These are phyloP conservation scores for Pachyrhizus erosus DNA, from an alignment of 306 rosid species.

Conservation along the genomic window DNA sequence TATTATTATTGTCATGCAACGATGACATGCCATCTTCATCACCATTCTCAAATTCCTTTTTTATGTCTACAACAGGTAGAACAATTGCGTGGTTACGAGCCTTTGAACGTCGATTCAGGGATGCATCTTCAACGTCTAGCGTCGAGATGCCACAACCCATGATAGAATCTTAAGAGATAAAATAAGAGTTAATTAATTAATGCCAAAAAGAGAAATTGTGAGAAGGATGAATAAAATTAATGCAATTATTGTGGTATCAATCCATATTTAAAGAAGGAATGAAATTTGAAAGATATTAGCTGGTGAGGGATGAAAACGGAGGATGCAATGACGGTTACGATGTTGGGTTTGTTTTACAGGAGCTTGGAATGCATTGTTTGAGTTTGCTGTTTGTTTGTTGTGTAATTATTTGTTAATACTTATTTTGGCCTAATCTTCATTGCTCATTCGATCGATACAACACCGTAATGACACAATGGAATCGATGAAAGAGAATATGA, in stretches of 20 bases:
- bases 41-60: not conserved
- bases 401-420: not conserved
- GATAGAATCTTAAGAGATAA: not conserved
- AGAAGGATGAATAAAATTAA: not conserved
- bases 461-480: not conserved
- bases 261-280: not conserved
- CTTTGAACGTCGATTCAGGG: not conserved
- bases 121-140: not conserved
- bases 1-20: not conserved
- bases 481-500: not conserved
- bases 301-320: not conserved
- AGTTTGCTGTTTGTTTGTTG: slow-evolving; percentile 19
- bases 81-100: not conserved
- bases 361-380: not conserved
- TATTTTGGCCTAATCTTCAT: not conserved
- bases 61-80: not conserved
- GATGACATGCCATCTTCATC: not conserved
- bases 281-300: not conserved
- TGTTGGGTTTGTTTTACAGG: slow-evolving; percentile 13
- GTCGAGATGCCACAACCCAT: slow-evolving; percentile 81
- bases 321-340: slow-evolving; percentile 32
- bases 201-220: not conserved
- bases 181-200: not conserved
- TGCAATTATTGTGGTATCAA: not conserved
- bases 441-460: not conserved